Evolutionary conservation across 208 protist species (phyloP).

Genomic region (Lotmaria passim): DNA sequence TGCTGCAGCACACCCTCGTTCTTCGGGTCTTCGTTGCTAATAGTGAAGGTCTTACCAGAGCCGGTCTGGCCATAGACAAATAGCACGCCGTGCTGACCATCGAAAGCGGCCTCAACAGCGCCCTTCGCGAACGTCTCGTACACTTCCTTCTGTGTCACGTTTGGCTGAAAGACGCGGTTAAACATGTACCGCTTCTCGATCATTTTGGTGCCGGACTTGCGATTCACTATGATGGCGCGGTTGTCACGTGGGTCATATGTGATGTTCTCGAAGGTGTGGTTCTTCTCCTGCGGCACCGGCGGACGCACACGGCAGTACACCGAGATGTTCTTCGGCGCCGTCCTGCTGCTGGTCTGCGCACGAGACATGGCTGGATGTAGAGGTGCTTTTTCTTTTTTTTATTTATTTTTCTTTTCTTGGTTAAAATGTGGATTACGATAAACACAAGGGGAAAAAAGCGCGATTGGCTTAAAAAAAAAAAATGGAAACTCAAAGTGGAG

Average conservation of each 20-base stretch:
- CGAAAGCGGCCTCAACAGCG: constrained; percentile 87
- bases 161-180: constrained; percentile 70
- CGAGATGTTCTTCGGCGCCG: constrained; percentile 84
- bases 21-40: constrained; percentile 88
- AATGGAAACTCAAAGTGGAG: too few species aligned
- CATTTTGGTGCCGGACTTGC: constrained; percentile 47
- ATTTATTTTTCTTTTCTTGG: constrained; percentile 21
- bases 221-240: constrained; percentile 48
- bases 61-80: constrained; percentile 94
- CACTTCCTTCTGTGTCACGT: constrained; percentile 68
- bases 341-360: constrained; percentile 48
- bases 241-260: constrained; percentile 55
- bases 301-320: constrained; percentile 88
- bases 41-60: constrained; percentile 92
- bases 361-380: constrained; percentile 54
- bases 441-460: too few species aligned
- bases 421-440: constrained; percentile 17
- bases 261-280: constrained; percentile 80
- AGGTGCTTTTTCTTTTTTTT: constrained; percentile 13
- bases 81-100: constrained; percentile 88
- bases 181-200: constrained; percentile 71
- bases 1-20: constrained; percentile 89
- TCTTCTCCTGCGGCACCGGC: constrained; percentile 69
- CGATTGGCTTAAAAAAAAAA: too few species aligned
- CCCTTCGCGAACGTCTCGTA: constrained; percentile 76